Percentiles rank a stretch among this genome's conserved stretches.
phyloP scores from a whole-genome alignment of 352 stramenopile species.

The Phytophthora boehmeriae region DNA sequence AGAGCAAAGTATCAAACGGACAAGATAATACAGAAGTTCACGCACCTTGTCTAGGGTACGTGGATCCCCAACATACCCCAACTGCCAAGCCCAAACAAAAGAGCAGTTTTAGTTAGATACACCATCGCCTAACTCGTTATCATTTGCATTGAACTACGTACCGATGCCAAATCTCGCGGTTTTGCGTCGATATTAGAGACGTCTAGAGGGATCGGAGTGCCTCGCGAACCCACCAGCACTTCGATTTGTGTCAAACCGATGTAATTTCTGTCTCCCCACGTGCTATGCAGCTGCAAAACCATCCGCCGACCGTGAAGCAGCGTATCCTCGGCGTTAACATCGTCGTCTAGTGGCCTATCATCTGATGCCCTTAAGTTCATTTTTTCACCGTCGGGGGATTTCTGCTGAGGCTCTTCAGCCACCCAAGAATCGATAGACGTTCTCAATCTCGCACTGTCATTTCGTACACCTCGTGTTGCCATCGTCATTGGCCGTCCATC shows the following conservation, averaged over 20 bases:
- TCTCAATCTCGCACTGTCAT: conserved; percentile 15
- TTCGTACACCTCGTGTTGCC: conserved; percentile 20
- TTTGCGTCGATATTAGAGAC: conserved; percentile 55
- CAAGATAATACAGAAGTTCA: not conserved
- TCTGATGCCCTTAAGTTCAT: conserved; percentile 21
- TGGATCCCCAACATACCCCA: conserved; percentile 79
- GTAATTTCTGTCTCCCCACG: conserved; percentile 86
- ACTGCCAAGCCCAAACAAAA: conserved; percentile 28
- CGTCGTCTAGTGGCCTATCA: conserved; percentile 13
- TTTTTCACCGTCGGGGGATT: conserved; percentile 48
- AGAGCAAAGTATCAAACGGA: not conserved
- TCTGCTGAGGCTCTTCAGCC: conserved; percentile 53
- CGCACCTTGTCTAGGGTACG: conserved; percentile 88
- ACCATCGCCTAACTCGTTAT: too few relatives aligned
- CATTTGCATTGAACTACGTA: conserved; percentile 27
- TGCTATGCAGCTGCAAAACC: conserved; percentile 57
- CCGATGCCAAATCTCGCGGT: conserved; percentile 72
- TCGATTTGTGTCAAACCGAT: conserved; percentile 84
- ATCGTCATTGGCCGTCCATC: conserved; percentile 53
- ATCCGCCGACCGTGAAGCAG: conserved; percentile 57
- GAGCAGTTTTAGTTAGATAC: not conserved
- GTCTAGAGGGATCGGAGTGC: conserved; percentile 46
- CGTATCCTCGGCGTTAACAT: conserved; percentile 15
- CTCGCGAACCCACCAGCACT: conserved; percentile 58
- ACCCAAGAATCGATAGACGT: conserved; percentile 59